phyloP scores from a whole-genome alignment of 805 yeast genomes.

The Cyberlindnera maritima region DNA sequence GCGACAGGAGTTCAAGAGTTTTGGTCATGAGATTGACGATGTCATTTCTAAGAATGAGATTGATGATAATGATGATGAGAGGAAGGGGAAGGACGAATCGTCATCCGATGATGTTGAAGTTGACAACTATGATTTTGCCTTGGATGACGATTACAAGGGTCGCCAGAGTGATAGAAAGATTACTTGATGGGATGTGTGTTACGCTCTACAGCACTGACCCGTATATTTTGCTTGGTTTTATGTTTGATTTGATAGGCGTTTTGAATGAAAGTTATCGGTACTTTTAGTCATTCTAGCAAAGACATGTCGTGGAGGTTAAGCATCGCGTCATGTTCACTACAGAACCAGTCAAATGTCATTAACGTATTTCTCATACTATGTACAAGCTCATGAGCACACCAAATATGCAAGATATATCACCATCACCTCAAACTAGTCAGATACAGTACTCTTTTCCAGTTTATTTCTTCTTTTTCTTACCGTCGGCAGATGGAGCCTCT shows the following conservation, averaged over 20 bases:
- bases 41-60: not conserved
- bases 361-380: constrained; percentile 6
- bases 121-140: not conserved
- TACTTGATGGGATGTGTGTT: not conserved
- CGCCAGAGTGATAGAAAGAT: constrained; percentile 6
- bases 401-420: not conserved
- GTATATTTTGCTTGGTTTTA: not conserved
- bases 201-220: not conserved
- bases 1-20: constrained; percentile 15
- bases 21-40: constrained; percentile 18
- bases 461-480: constrained; percentile 39
- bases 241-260: not conserved
- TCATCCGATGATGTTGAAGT: constrained; percentile 6
- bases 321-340: too few species aligned
- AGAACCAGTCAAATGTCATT: too few species aligned
- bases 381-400: constrained; percentile 2
- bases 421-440: not conserved
- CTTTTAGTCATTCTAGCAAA: too few species aligned
- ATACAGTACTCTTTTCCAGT: too few species aligned
- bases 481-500: constrained; percentile 37
- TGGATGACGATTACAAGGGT: constrained; percentile 8
- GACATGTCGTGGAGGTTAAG: too few species aligned
- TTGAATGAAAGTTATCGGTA: too few species aligned
- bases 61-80: not conserved
- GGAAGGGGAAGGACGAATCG: not conserved